Percentiles rank a stretch among this genome's conserved stretches.
phyloP scores from a whole-genome alignment of 305 asterid genomes.

The Plantago lanceolata region DNA sequence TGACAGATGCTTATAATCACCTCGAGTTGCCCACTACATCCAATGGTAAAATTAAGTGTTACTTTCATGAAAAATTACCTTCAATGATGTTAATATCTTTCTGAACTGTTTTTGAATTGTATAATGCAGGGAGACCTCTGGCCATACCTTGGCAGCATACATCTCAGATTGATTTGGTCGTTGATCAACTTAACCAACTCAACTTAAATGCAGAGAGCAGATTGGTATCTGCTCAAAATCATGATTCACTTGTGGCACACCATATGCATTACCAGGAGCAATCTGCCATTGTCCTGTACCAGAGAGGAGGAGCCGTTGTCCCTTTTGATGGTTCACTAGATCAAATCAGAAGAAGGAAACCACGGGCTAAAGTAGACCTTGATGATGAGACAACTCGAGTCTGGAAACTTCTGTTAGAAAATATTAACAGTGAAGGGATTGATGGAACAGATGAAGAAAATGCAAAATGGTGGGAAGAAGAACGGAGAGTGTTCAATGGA shows the following conservation, averaged over 20 bases:
- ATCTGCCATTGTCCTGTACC: constrained; percentile 66
- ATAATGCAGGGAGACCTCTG: constrained; percentile 60
- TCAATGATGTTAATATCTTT: constrained; percentile 13
- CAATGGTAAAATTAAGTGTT: constrained; percentile 31
- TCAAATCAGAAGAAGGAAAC: constrained; percentile 42
- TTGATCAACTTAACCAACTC: constrained; percentile 52
- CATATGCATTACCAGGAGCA: constrained; percentile 35
- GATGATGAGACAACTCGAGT: constrained; percentile 93
- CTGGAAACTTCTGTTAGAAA: constrained; percentile 87
- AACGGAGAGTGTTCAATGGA: constrained; percentile 80
- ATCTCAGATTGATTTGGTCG: constrained; percentile 48
- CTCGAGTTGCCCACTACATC: constrained; percentile 29
- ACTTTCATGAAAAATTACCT: constrained; percentile 22
- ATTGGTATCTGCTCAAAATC: constrained; percentile 28
- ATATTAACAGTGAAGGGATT: constrained; percentile 86
- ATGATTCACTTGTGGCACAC: constrained; percentile 34
- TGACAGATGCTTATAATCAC: constrained; percentile 30
- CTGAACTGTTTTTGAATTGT: constrained; percentile 25
- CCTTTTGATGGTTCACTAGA: constrained; percentile 50
- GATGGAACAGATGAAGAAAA: constrained; percentile 86
- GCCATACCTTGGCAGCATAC: constrained; percentile 46
- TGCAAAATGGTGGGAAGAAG: constrained; percentile 94
- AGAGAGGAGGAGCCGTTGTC: constrained; percentile 54
- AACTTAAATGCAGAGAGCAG: constrained; percentile 45
- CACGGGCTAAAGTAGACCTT: constrained; percentile 87